Evolutionary conservation across 257 asterid species (phyloP), one percentile per base, ranked within the genome.

Genomic region (Nicotiana tabacum): DNA sequence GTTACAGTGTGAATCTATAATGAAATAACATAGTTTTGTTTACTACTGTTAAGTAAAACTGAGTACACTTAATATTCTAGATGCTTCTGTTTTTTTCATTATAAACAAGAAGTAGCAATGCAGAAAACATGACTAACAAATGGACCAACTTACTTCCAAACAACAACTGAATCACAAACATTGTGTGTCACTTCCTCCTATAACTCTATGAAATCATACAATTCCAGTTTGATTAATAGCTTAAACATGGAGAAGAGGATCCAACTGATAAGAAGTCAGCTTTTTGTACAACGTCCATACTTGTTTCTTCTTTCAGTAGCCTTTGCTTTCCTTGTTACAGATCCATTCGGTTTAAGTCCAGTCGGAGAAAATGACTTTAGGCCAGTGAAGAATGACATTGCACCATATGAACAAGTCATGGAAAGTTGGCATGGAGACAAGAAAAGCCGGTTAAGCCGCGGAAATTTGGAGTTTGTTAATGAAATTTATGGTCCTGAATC

Each of bases 401-500:
- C 97, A 4, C 86, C 96, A 33, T 94, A 87, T 83, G 39, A 81
- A 27, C 81, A 88, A 74, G 98, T 96, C 81, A 94, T 96, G 95
- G 84, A 85, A 74, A 85, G 78, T 12, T 96, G 98, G 99, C 94
- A 87, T 1, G 83, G 91, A 74, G 98, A 96, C 85, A 88, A 94
- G 77, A 74, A 13, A 18, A 96, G 96, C 85, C 89, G 97, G n/a
- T 68, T 94, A 51, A 92, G 97, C 37, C 82, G 55, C 1, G 98
- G 97, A 48, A 85, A 70, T 53, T 82, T 94, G 89, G 94, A 89
- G 88, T 93, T 92, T 72, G 85, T 88, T 67, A 92, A 92, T 64
- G 86, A 96, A 58, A 82, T 94, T 10, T 96, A 86, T 2, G 99
- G 99, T 5, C 99, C 99, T 0, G 99, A 95, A 55, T 95, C 98